These are phyloP conservation scores for Plicaturopsis crispa DNA, from an alignment of 768 basidiomycete species.

Conservation along the genomic window DNA sequence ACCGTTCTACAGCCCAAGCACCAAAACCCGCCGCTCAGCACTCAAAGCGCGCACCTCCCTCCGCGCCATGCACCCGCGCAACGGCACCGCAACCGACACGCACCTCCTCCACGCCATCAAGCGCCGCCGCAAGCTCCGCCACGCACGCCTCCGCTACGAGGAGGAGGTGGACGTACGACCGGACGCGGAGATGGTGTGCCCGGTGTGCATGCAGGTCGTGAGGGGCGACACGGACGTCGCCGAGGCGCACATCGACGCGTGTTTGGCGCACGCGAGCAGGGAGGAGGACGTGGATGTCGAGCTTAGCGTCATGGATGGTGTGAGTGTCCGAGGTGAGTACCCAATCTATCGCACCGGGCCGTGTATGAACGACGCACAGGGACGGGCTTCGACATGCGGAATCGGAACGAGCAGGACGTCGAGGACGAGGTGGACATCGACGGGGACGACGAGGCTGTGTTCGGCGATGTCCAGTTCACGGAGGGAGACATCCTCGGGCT, in stretches of 20 bases:
- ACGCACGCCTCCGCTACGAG: constrained; percentile 60
- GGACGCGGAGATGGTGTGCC: constrained; percentile 43
- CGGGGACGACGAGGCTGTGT: constrained; percentile 62
- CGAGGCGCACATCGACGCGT: constrained; percentile 78
- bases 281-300: constrained; percentile 24
- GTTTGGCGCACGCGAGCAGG: constrained; percentile 49
- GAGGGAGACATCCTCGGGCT: constrained; percentile 58
- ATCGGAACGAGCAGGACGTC: constrained; percentile 48
- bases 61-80: constrained; percentile 11
- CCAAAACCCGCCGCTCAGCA: constrained; percentile 30
- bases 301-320: too few species aligned
- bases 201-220: constrained; percentile 54
- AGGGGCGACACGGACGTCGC: constrained; percentile 66
- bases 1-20: neutral
- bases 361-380: too few species aligned
- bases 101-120: constrained; percentile 34
- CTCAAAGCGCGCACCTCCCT: constrained; percentile 34
- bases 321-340: too few species aligned
- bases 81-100: constrained; percentile 1
- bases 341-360: too few species aligned
- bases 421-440: constrained; percentile 80
- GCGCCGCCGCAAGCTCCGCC: constrained; percentile 61
- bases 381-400: constrained; percentile 62
- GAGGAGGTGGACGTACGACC: constrained; percentile 36
- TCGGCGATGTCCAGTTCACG: constrained; percentile 72